Evolutionary conservation across 2,329 filamentous ascomycete genomes (phyloP).

Genomic region (Dothideomycetes sp.): DNA sequence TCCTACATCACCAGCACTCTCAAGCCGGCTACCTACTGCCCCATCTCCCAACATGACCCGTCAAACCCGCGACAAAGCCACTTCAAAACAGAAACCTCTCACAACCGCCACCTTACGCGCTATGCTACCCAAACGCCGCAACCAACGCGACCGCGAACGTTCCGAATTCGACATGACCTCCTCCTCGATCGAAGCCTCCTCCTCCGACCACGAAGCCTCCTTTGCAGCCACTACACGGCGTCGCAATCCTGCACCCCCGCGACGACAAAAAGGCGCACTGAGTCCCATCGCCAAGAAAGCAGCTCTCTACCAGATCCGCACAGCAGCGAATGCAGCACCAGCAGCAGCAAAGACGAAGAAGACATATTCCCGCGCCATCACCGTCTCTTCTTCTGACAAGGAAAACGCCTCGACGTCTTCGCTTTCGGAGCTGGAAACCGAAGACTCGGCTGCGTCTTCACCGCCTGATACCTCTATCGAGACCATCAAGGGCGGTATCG

Average conservation of each 20-base stretch:
- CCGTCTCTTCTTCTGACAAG: conserved; percentile 27
- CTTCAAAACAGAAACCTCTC: conserved; percentile 17
- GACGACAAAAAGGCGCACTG: conserved; percentile 1
- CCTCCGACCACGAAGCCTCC: conserved; percentile 31
- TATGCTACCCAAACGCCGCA: conserved; percentile 32
- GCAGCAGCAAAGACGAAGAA: conserved; percentile 10
- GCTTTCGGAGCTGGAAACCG: conserved; percentile 1
- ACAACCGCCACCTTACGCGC: conserved; percentile 34
- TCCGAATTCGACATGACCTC: conserved; percentile 30
- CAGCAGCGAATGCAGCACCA: conserved; percentile 8
- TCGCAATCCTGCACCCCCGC: no score
- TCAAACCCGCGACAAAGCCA: conserved; percentile 5
- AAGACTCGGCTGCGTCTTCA: background rate
- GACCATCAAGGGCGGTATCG: conserved; percentile 8
- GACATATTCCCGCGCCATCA: conserved; percentile 21
- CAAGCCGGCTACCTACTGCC: no score
- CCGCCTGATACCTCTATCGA: conserved; percentile 4
- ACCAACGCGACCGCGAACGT: conserved; percentile 15
- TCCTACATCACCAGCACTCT: no score
- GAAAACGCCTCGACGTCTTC: conserved; percentile 26
- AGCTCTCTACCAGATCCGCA: background rate
- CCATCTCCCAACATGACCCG: no score
- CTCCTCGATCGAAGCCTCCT: conserved; percentile 20
- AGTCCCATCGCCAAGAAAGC: background rate
- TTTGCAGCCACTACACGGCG: no score